phyloP scores from a whole-genome alignment of 2,329 filamentous ascomycete genomes.

The Alternaria conjuncta region DNA sequence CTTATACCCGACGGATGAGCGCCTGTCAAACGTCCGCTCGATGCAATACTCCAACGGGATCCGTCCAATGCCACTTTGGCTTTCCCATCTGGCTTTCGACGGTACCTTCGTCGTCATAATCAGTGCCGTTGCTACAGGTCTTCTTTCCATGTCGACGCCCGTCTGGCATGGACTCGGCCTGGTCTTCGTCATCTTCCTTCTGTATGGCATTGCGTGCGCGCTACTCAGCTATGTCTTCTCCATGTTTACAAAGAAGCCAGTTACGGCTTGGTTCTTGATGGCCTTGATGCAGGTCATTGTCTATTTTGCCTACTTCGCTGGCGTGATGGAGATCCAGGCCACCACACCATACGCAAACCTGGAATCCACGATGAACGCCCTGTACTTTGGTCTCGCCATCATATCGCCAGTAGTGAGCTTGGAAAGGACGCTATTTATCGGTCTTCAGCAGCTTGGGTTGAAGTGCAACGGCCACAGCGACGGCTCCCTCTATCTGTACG shows the following conservation, averaged over 20 bases:
- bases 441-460: conserved; percentile 82
- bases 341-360: conserved; percentile 20
- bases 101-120: conserved; percentile 73
- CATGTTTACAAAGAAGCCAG: conserved; percentile 77
- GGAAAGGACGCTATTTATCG: conserved; percentile 76
- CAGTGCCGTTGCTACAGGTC: conserved; percentile 61
- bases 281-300: conserved; percentile 66
- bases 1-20: conserved; percentile 86
- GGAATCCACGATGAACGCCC: conserved; percentile 23
- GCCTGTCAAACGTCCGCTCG: conserved; percentile 77
- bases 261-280: conserved; percentile 83
- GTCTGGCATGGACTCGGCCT: conserved; percentile 80
- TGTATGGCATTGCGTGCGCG: conserved; percentile 78
- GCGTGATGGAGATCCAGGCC: conserved; percentile 29
- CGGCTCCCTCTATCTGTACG: conserved; percentile 74
- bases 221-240: conserved; percentile 82
- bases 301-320: conserved; percentile 54
- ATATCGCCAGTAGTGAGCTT: conserved; percentile 22
- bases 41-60: conserved; percentile 94
- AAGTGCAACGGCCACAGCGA: conserved; percentile 74
- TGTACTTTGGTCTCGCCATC: conserved; percentile 33
- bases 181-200: conserved; percentile 78
- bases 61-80: conserved; percentile 79
- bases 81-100: conserved; percentile 82
- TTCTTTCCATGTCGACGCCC: conserved; percentile 55